Evolutionary conservation across 345 rosid species (phyloP), one percentile per base, ranked within the genome.

Genomic region (Syzygium grande): DNA sequence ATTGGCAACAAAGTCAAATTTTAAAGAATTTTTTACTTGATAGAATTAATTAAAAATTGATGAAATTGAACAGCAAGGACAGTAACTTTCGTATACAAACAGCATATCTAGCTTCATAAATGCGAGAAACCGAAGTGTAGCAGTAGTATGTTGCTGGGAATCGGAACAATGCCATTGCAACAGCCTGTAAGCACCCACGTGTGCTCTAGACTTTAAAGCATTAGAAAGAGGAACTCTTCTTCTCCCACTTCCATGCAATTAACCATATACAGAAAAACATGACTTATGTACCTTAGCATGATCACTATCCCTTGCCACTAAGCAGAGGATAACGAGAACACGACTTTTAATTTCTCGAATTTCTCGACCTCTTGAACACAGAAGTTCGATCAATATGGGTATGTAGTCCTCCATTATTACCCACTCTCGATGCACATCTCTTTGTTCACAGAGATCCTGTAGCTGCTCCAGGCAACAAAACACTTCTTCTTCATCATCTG

Each of bases 341-440:
- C 12, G 90, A 87, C 87, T 91, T 89, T 73, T 73, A 10, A 73
- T 73, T 7, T 73, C 83, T 38, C 93, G 91, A 53, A 93, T 84
- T 53, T 91, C 93, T 22, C 89, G 92, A 87, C 91, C 91, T 87
- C 87, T 95, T 17, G 86, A 85, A 86, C 93, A 86, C 38, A 94
- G 94, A 84, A 93, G 92, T 87, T 89, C 90, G 85, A 92, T 90
- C 87, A 95, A 93, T 53, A 79, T n/a, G 12, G 93, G 92, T 51
- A 92, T 91, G 84, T 94, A 95, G 89, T 93, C 89, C 92, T 95
- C 97, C 86, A 94, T 87, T 68, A 93, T 88, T 6, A 94, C 92
- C 97, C 97, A 95, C 88, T 95, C 96, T 51, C 92, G 92, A 87
- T 94, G 94, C 88, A 88, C 91, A 84, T 94, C 95, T 86, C 91